These are phyloP conservation scores for Arthrobotrys sinensis DNA, from an alignment of 2,329 filamentous ascomycete genomes.

Conservation along the genomic window DNA sequence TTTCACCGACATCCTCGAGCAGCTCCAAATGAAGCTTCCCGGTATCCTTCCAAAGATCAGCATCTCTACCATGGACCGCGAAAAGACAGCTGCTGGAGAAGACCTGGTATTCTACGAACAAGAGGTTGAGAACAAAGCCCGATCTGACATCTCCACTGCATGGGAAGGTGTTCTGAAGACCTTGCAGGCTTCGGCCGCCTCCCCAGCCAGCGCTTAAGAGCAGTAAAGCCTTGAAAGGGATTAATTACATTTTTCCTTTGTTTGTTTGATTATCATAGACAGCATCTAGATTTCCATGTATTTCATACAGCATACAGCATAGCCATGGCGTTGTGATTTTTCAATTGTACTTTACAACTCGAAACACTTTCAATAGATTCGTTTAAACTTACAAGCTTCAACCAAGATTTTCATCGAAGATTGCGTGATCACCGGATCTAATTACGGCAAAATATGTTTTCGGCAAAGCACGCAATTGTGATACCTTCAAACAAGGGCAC, in stretches of 20 bases:
- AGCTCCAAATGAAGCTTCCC: conserved; percentile 42
- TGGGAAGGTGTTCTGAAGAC: conserved; percentile 38
- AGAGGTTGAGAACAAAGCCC: conserved; percentile 30
- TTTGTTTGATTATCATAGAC: background rate
- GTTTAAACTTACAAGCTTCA: background rate
- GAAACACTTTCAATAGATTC: background rate
- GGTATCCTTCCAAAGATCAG: conserved; percentile 40
- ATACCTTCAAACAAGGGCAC: conserved; percentile 1
- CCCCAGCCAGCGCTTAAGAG: conserved; percentile 36
- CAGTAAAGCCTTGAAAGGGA: background rate
- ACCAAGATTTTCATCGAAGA: background rate
- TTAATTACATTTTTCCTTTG: background rate
- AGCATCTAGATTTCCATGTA: background rate
- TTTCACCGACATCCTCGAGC: conserved; percentile 44
- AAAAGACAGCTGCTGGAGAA: conserved; percentile 52
- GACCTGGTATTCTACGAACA: conserved; percentile 51
- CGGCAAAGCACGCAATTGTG: background rate
- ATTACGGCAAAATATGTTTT: background rate
- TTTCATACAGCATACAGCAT: background rate
- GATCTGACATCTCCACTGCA: conserved; percentile 30
- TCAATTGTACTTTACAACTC: background rate
- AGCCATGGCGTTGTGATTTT: conserved; percentile 12
- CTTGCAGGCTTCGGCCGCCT: conserved; percentile 3
- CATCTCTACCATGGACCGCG: conserved; percentile 47
- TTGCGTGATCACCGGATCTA: background rate